Base-by-base conservation (phyloP, 768 basidiomycete genomes). In the Tulasnella sp. region DNA sequence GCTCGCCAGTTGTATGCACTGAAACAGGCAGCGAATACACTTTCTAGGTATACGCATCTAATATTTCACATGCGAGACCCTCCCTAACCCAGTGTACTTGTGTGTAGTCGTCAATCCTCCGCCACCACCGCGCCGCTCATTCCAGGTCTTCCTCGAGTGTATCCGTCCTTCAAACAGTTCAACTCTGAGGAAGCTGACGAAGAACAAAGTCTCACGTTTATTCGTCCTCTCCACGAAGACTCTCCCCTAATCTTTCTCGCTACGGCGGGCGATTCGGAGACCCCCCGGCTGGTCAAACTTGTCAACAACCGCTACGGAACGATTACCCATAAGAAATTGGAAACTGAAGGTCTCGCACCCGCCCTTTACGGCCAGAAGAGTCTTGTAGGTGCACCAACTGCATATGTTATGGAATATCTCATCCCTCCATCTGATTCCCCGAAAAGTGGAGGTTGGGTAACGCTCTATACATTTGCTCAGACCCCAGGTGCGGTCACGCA, bases 371-470 rank as follows among this genome's bases (percentile, higher is more conserved):
- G 43, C 40, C 16, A 16, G 2, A 31, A 9, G 19, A 16, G 19
- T 31, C 19, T 42, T 7, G 49, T 46, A 45, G 49, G 49, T 3
- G 48, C 48, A 7, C 48, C 41, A 22, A 51, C 48, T 19, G 48
- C 48, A 32, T 19, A 19, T 27, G 20, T 46, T 28, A 51, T 51
- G 48, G 48, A 51, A 51, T 46, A 27, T 24, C 35, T 48, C 35
- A 5, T 5, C 3, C 37, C 46, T n/a, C 5, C 33, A 8, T n/a
- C n/a, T n/a, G n/a, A n/a, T n/a, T n/a, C n/a, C n/a, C n/a, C n/a
- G n/a, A n/a, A n/a, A n/a, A 10, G 15, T 20, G 10, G 31, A 29
- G 29, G 46, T 7, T 48, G 46, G 46, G 5, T 37, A 34, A 42
- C 46, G 37, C 33, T 48, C 12, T 48, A 3, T 6, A 6, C 32